Evolutionary conservation across 2,329 filamentous ascomycete species (phyloP).

Genomic region (Epichloe festucae): DNA sequence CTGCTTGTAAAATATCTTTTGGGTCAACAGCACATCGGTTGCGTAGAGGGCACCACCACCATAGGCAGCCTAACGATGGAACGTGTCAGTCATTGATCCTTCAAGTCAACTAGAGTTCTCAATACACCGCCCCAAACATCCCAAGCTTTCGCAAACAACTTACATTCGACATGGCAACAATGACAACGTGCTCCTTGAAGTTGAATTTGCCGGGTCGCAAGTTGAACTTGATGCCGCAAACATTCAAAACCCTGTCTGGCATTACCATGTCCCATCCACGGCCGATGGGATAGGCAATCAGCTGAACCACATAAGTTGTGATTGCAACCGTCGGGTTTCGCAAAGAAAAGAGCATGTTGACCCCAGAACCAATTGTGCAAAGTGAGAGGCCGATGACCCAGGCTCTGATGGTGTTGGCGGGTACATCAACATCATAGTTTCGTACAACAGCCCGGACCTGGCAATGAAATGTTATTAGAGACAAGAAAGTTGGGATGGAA

Average conservation of each 20-base stretch:
- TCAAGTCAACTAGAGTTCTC: background rate
- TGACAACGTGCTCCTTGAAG: slow-evolving; percentile 48
- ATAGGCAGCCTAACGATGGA: slow-evolving; percentile 34
- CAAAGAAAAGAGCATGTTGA: slow-evolving; percentile 49
- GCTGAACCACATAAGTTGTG: slow-evolving; percentile 48
- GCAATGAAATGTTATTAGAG: slow-evolving; percentile 2
- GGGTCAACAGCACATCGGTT: slow-evolving; percentile 35
- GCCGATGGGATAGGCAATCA: slow-evolving; percentile 47
- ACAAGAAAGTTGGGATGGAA: background rate
- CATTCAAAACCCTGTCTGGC: slow-evolving; percentile 36
- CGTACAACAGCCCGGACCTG: slow-evolving; percentile 52
- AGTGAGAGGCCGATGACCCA: slow-evolving; percentile 50
- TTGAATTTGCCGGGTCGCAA: slow-evolving; percentile 46
- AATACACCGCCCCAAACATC: background rate
- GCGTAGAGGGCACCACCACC: slow-evolving; percentile 45
- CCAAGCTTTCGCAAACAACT: slow-evolving; percentile 13
- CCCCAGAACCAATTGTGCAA: slow-evolving; percentile 46
- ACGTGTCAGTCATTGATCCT: background rate
- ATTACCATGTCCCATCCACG: slow-evolving; percentile 41
- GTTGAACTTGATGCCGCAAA: slow-evolving; percentile 42
- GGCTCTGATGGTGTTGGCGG: slow-evolving; percentile 51
- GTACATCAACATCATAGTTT: slow-evolving; percentile 51
- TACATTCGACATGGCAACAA: slow-evolving; percentile 52
- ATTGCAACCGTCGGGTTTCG: slow-evolving; percentile 47
- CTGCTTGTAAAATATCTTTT: slow-evolving; percentile 44